A percentile compares a stretch with the other conserved stretches of the same genome.
Evolutionary conservation across 2,329 filamentous ascomycete species (phyloP).

Genomic region (Aspergillus latus): DNA sequence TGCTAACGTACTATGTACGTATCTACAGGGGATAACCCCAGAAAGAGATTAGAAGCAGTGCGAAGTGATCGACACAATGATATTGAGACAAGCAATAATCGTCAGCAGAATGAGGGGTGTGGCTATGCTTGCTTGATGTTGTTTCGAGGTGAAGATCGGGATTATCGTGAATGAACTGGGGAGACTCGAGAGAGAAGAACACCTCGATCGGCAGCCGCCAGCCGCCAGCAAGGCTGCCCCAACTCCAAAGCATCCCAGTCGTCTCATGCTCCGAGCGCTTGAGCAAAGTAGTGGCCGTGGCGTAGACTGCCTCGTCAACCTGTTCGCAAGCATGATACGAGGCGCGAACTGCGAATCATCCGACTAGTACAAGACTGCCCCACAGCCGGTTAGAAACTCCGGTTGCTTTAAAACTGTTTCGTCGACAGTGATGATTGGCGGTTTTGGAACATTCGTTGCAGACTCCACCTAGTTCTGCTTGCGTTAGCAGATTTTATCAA

Average conservation of each 20-base stretch:
- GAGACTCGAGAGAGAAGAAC: background rate
- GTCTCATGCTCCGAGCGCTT: background rate
- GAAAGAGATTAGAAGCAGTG: background rate
- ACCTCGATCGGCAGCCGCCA: background rate
- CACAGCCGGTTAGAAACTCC: slow-evolving; percentile 4
- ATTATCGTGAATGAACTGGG: background rate
- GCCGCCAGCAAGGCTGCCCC: background rate
- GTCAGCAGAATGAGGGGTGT: background rate
- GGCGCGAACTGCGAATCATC: slow-evolving; percentile 1
- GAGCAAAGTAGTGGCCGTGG: background rate
- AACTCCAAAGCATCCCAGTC: background rate
- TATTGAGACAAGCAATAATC: slow-evolving; percentile 9
- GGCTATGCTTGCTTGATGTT: background rate
- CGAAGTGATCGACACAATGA: slow-evolving; percentile 1
- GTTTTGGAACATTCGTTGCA: background rate
- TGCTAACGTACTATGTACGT: background rate
- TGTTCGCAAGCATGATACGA: slow-evolving; percentile 1
- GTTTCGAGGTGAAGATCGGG: background rate
- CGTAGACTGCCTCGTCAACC: slow-evolving; percentile 2
- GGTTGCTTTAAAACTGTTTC: background rate
- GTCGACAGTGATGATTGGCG: slow-evolving; percentile 1
- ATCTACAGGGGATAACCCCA: slow-evolving; percentile 4
- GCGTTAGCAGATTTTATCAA: background rate
- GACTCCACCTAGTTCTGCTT: background rate
- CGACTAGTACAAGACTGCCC: background rate